Evolutionary conservation across 208 protist genomes (phyloP).

Genomic region (Crithidia sp.): DNA sequence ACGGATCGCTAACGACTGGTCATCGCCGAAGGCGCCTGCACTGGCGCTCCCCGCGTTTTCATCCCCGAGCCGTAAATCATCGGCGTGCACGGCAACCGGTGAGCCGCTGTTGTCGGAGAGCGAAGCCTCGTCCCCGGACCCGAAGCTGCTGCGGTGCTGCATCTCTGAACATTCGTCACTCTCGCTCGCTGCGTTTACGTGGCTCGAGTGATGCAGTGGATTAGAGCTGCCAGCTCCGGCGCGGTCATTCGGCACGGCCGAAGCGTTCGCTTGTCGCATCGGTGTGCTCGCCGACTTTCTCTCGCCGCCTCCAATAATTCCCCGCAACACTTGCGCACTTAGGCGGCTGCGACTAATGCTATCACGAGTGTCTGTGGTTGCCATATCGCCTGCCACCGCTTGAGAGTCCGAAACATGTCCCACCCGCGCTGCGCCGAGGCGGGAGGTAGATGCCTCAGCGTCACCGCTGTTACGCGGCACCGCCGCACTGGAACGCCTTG

Average conservation of each 20-base stretch:
- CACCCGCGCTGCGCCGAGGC: background rate
- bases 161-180: background rate
- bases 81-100: constrained; percentile 7
- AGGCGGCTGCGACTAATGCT: constrained; percentile 13
- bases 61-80: background rate
- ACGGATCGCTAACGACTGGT: constrained; percentile 17
- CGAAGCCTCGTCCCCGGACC: background rate
- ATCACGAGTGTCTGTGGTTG: constrained; percentile 22
- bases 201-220: constrained; percentile 16
- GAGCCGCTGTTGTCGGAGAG: constrained; percentile 10
- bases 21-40: constrained; percentile 3
- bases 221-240: background rate
- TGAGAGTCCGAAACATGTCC: constrained; percentile 9
- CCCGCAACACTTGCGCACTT: constrained; percentile 15
- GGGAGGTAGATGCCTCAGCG: background rate
- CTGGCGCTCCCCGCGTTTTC: background rate
- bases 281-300: background rate
- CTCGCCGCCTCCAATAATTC: constrained; percentile 7
- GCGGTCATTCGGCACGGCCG: background rate
- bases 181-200: background rate
- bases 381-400: background rate
- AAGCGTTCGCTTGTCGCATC: background rate
- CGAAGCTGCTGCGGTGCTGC: background rate
- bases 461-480: constrained; percentile 5
- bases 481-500: background rate